phyloP scores from a whole-genome alignment of 345 rosid species.

The Capsella bursapastoris region DNA sequence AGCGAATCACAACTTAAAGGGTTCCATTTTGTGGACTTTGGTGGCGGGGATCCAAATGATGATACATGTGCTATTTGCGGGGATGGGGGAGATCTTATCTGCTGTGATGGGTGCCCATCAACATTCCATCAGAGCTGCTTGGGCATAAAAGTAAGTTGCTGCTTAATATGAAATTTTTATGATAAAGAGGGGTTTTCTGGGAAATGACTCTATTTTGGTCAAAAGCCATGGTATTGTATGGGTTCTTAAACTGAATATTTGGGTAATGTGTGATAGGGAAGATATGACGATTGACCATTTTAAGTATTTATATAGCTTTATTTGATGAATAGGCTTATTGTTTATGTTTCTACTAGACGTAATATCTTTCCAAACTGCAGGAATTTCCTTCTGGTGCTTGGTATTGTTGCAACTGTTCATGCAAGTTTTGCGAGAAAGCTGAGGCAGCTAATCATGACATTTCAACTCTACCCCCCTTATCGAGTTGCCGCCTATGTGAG shows the following conservation, averaged over 20 bases:
- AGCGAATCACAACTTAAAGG: slow-evolving; percentile 56
- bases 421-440: slow-evolving; percentile 77
- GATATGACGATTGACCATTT: slow-evolving; percentile 3
- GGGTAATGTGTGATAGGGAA: slow-evolving; percentile 1
- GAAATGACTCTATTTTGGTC: neutral
- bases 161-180: slow-evolving; percentile 3
- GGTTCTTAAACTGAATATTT: neutral
- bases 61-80: slow-evolving; percentile 98
- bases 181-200: neutral
- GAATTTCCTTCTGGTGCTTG: slow-evolving; percentile 83
- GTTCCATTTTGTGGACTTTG: slow-evolving; percentile 68
- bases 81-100: slow-evolving; percentile 91
- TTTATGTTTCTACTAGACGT: slow-evolving; percentile 26
- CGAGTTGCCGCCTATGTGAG: slow-evolving; percentile 67
- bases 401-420: slow-evolving; percentile 86
- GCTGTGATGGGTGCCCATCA: slow-evolving; percentile 97
- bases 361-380: slow-evolving; percentile 48
- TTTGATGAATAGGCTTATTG: neutral
- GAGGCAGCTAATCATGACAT: slow-evolving; percentile 47
- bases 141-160: slow-evolving; percentile 65
- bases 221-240: neutral
- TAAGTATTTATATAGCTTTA: neutral
- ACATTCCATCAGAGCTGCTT: slow-evolving; percentile 93
- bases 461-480: slow-evolving; percentile 41
- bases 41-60: slow-evolving; percentile 82